Evolutionary conservation across 345 rosid species (phyloP).

Genomic region (Populus ilicifolia): DNA sequence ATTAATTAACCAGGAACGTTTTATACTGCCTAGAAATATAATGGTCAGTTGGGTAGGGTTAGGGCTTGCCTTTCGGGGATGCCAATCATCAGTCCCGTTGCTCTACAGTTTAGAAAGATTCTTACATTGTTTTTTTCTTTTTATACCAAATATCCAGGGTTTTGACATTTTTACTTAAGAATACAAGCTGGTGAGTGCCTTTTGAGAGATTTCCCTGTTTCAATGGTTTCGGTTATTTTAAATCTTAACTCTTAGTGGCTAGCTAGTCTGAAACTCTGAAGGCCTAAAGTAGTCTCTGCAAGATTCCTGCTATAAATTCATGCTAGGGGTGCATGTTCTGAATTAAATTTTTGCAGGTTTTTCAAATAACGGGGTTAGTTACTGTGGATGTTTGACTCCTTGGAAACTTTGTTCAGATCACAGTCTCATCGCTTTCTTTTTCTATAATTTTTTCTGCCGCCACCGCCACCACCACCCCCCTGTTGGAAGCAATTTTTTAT

Average conservation of each 20-base stretch:
- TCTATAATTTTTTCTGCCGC: background rate
- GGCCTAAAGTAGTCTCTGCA: constrained; percentile 22
- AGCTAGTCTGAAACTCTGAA: constrained; percentile 15
- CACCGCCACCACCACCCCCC: constrained; percentile 3
- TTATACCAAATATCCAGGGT: background rate
- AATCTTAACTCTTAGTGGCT: background rate
- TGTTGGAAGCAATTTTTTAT: background rate
- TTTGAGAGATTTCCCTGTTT: background rate
- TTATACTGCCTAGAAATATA: background rate
- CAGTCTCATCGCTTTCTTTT: constrained; percentile 18
- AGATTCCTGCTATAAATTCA: background rate
- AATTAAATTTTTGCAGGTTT: constrained; percentile 24
- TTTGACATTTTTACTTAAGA: background rate
- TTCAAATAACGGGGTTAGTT: constrained; percentile 14
- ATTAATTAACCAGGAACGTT: background rate
- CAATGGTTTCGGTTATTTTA: background rate
- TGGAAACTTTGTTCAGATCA: constrained; percentile 16
- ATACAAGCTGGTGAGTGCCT: background rate
- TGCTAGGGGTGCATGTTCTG: constrained; percentile 29
- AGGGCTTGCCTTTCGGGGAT: background rate
- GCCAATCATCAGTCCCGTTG: background rate
- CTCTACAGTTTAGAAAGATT: background rate
- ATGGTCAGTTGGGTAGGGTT: background rate
- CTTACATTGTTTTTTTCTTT: background rate
- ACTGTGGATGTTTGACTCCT: constrained; percentile 34